Percentiles rank a stretch among this genome's conserved stretches.
Conservation (phyloP, 176 grass and related monocot genomes). For the Triticum monococcum region DNA sequence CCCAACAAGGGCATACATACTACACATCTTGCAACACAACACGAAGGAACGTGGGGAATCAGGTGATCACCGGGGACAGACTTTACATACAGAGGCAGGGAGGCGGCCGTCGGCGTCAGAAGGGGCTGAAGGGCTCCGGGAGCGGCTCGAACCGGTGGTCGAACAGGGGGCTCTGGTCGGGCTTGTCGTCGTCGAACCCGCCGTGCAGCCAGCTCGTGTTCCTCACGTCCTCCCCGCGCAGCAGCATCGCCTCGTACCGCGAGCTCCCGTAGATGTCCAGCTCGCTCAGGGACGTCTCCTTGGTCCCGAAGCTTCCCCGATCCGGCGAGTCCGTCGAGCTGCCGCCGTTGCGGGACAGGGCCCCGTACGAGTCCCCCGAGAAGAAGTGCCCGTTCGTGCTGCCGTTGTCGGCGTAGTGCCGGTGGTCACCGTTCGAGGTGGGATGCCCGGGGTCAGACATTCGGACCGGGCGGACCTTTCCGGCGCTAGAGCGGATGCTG, state of each 20-base stretch:
- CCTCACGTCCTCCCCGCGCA: slow-evolving; percentile 70
- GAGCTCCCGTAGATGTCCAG: slow-evolving; percentile 79
- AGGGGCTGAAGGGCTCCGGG: slow-evolving; percentile 88
- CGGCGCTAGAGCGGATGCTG: slow-evolving; percentile 64
- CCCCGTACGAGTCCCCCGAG: slow-evolving; percentile 47
- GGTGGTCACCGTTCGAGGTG: slow-evolving; percentile 30
- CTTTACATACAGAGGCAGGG: slow-evolving; percentile 22
- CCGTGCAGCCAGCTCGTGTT: slow-evolving; percentile 87
- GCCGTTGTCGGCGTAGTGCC: slow-evolving; percentile 46
- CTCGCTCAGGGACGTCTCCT: slow-evolving; percentile 61
- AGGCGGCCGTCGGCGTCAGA: slow-evolving; percentile 35
- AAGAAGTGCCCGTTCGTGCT: slow-evolving; percentile 50
- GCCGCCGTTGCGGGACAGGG: slow-evolving; percentile 35
- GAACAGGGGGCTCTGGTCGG: slow-evolving; percentile 77
- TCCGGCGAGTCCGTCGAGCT: slow-evolving; percentile 54
- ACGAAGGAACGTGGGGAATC: not conserved
- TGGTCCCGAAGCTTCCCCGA: slow-evolving; percentile 53
- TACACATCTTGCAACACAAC: slow-evolving; percentile 34
- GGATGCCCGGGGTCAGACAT: slow-evolving; percentile 51
- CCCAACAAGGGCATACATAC: not conserved
- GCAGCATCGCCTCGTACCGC: slow-evolving; percentile 76
- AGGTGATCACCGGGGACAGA: not conserved
- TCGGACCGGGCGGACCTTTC: slow-evolving; percentile 53
- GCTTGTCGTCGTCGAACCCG: slow-evolving; percentile 67
- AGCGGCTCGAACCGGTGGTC: slow-evolving; percentile 92